phyloP scores from a whole-genome alignment of 2,329 filamentous ascomycete species.

The Rhinocladiella mackenziei region DNA sequence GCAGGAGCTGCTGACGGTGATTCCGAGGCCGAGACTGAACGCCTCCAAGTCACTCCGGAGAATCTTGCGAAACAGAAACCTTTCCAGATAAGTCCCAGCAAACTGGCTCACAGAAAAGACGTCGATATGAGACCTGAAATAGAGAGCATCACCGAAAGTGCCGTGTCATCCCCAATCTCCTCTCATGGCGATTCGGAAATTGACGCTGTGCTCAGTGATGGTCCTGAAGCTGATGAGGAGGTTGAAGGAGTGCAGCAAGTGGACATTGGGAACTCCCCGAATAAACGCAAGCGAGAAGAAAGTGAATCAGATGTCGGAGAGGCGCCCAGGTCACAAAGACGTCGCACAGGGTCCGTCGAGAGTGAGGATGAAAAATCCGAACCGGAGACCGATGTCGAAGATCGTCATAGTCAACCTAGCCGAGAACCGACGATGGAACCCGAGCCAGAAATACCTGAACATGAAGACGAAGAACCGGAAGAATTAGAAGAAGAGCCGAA shows the following conservation, averaged over 20 bases:
- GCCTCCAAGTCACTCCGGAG: slow-evolving; percentile 82
- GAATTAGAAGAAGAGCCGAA: slow-evolving; percentile 37
- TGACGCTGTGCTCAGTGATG: slow-evolving; percentile 25
- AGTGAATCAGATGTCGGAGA: slow-evolving; percentile 23
- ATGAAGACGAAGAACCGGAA: slow-evolving; percentile 50
- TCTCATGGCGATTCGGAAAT: slow-evolving; percentile 26
- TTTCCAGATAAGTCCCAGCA: slow-evolving; percentile 71
- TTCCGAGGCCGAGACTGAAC: slow-evolving; percentile 90
- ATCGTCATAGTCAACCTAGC: slow-evolving; percentile 30
- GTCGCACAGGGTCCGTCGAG: slow-evolving; percentile 38
- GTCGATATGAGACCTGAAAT: slow-evolving; percentile 29
- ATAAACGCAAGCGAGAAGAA: slow-evolving; percentile 36
- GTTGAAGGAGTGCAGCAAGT: slow-evolving; percentile 20
- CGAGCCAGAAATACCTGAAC: slow-evolving; percentile 30
- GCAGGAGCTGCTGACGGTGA: slow-evolving; percentile 56
- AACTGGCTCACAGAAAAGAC: slow-evolving; percentile 55
- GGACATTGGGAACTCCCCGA: slow-evolving; percentile 16
- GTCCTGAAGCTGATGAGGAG: slow-evolving; percentile 24
- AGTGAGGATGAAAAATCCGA: slow-evolving; percentile 32
- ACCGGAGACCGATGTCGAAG: slow-evolving; percentile 27
- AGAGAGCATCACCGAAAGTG: slow-evolving; percentile 38
- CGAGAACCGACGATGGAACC: slow-evolving; percentile 34
- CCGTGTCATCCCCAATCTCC: slow-evolving; percentile 28
- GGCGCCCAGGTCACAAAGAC: slow-evolving; percentile 35
- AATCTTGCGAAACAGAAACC: slow-evolving; percentile 53